A percentile compares a stretch with the other conserved stretches of the same genome.
These are phyloP conservation scores for Pythium rhizo-oryzae DNA, from an alignment of 352 stramenopile species.

Conservation along the genomic window DNA sequence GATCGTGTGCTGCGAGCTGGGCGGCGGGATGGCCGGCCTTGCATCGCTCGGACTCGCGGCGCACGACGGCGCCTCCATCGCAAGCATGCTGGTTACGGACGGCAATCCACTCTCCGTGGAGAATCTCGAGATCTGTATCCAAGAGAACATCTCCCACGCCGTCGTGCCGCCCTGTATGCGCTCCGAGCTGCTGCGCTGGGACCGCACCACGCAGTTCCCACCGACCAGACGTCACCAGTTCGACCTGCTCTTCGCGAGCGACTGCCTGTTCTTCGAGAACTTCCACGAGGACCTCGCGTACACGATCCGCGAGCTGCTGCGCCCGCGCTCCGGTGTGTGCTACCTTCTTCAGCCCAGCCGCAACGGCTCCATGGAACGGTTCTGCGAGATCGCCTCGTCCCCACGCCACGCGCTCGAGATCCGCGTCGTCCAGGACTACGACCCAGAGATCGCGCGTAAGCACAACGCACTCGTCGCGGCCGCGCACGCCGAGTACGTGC, in stretches of 20 bases:
- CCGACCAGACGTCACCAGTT: conserved; percentile 51
- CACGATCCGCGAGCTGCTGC: conserved; percentile 65
- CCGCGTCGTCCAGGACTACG: conserved; percentile 40
- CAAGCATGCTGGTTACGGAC: conserved; percentile 66
- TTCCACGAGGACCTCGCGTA: conserved; percentile 79
- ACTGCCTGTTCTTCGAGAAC: conserved; percentile 89
- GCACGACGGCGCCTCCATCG: conserved; percentile 44
- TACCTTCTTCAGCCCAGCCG: conserved; percentile 79
- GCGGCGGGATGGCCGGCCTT: conserved; percentile 77
- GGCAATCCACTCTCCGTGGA: conserved; percentile 70
- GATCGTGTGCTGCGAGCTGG: conserved; percentile 70
- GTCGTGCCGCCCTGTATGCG: conserved; percentile 16
- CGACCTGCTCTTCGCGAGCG: conserved; percentile 80
- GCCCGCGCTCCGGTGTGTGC: conserved; percentile 44
- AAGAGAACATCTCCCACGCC: conserved; percentile 49
- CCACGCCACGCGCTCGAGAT: conserved; percentile 38
- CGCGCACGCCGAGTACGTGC: conserved; percentile 48
- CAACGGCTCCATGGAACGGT: conserved; percentile 78
- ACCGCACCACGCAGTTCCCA: conserved; percentile 41
- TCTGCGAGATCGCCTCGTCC: conserved; percentile 48
- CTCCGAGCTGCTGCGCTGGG: conserved; percentile 69
- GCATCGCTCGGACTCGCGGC: conserved; percentile 63
- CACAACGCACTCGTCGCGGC: conserved; percentile 8
- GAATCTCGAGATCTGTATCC: conserved; percentile 65
- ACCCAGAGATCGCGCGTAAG: conserved; percentile 26